phyloP scores from a whole-genome alignment of 257 asterid species.

The Ilex asprella region DNA sequence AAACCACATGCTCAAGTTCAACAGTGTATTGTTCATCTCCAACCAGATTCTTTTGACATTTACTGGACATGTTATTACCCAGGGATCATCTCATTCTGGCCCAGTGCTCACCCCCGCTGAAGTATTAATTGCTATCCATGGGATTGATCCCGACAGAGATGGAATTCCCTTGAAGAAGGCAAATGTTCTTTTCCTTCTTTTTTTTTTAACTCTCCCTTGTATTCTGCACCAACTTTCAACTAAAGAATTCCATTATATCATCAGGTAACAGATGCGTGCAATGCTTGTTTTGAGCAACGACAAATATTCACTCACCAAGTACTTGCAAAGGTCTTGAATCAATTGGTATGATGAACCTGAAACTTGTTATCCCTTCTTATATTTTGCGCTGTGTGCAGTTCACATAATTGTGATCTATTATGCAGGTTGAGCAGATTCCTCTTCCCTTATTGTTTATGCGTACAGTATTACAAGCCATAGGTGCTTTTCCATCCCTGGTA shows the following conservation, averaged over 20 bases:
- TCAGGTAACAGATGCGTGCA: constrained; percentile 99
- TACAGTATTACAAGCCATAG: constrained; percentile 92
- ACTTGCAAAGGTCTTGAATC: constrained; percentile 93
- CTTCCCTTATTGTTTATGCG: constrained; percentile 95
- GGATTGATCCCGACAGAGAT: constrained; percentile 87
- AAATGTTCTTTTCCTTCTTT: constrained; percentile 10
- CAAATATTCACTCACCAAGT: constrained; percentile 88
- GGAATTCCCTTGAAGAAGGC: constrained; percentile 93
- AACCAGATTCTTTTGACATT: not conserved
- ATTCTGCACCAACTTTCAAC: constrained; percentile 9
- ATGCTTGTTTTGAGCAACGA: constrained; percentile 90
- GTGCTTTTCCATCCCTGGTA: constrained; percentile 95
- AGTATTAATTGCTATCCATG: constrained; percentile 93
- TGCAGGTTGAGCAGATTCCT: constrained; percentile 98
- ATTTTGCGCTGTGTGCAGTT: not conserved
- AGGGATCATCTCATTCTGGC: constrained; percentile 67
- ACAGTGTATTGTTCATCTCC: not conserved
- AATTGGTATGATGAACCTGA: constrained; percentile 54
- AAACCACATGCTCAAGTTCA: too few relatives aligned
- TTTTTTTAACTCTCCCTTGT: constrained; percentile 12
- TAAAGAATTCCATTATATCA: constrained; percentile 16
- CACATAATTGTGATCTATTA: constrained; percentile 7
- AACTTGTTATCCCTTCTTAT: constrained; percentile 1
- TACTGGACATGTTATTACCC: constrained; percentile 19
- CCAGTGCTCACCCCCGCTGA: constrained; percentile 84